phyloP scores from a whole-genome alignment of 352 stramenopile genomes.

The Phytophthora hybrid region DNA sequence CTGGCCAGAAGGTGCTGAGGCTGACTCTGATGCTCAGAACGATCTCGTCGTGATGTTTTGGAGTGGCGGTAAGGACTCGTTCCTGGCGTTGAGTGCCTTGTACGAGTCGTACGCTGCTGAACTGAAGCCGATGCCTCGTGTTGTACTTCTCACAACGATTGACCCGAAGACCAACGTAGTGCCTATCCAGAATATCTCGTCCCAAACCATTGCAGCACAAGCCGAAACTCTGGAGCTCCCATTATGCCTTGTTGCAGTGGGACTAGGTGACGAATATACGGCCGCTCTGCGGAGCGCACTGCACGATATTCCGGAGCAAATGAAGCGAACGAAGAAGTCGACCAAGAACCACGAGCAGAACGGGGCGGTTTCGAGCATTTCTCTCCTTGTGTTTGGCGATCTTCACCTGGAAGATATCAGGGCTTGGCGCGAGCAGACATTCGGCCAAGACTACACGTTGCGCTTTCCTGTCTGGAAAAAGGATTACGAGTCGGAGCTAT shows the following conservation, averaged over 20 bases:
- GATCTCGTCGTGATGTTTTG: slow-evolving; percentile 89
- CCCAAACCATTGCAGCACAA: slow-evolving; percentile 78
- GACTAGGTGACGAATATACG: slow-evolving; percentile 44
- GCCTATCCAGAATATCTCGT: slow-evolving; percentile 85
- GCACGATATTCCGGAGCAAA: slow-evolving; percentile 32
- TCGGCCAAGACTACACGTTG: slow-evolving; percentile 60
- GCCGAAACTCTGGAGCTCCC: slow-evolving; percentile 76
- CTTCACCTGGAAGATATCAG: slow-evolving; percentile 90
- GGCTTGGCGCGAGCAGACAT: slow-evolving; percentile 76
- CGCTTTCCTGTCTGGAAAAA: slow-evolving; percentile 86
- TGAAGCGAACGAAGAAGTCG: slow-evolving; percentile 24
- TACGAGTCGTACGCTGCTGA: slow-evolving; percentile 43
- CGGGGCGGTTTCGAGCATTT: slow-evolving; percentile 30
- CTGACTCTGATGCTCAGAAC: slow-evolving; percentile 13
- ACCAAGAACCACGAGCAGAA: slow-evolving; percentile 20
- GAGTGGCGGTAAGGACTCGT: slow-evolving; percentile 92
- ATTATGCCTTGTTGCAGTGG: slow-evolving; percentile 78
- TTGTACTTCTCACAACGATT: slow-evolving; percentile 91
- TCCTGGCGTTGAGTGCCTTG: slow-evolving; percentile 69
- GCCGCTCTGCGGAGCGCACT: slow-evolving; percentile 42
- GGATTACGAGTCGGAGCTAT: slow-evolving; percentile 66
- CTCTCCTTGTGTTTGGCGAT: slow-evolving; percentile 84
- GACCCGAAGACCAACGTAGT: slow-evolving; percentile 77
- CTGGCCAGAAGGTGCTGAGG: slow-evolving; percentile 31
- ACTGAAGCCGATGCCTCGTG: slow-evolving; percentile 48